Base-by-base conservation (phyloP, 768 basidiomycete genomes). In the Pleurotus giganteus region DNA sequence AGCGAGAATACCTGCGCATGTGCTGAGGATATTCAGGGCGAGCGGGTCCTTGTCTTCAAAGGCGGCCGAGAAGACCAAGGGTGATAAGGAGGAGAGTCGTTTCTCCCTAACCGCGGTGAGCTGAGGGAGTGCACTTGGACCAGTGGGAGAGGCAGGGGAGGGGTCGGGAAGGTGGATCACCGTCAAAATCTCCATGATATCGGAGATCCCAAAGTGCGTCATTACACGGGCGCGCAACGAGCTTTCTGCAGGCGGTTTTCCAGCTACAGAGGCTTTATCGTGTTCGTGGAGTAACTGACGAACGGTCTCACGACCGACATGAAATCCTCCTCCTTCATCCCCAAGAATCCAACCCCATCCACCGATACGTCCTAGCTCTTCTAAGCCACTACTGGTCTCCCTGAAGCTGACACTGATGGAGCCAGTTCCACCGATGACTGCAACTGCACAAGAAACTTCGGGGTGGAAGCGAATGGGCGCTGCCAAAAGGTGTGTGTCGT, bases 341-440 rank as follows among this genome's bases (percentile, higher is more conserved):
- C 90, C 89, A 9, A 91, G 73, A 17, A 91, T 83, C 88, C 89
- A 91, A 0, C 90, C 89, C 87, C 86, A 91, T 1, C 90, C 89
- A 3, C 90, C 89, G 27, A 82, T 77, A 5, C 90, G 78, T 1
- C 83, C 88, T 37, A 89, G 76, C 61, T 89, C 84, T 45, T 79
- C 65, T 19, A 88, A 72, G 9, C 65, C 41, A 6, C 52, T 70
- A 4, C 66, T 67, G 0, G 60, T 69, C 41, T 78, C 74, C 47
- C 70, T 71, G 69, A 90, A 91, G 53, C 82, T 81, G 13, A 86
- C 85, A 29, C 86, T 80, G 61, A 84, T 89, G 9, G 86, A 84
- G 2, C 93, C 93, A 0, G 93, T 96, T 12, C 93, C 93, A 1
- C 79, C 86, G 56, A 95, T 86, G 47, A 85, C 85, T 2, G 85